These are phyloP conservation scores for Cryomyces antarcticus DNA, from an alignment of 495 filamentous ascomycete species.

Conservation along the genomic window DNA sequence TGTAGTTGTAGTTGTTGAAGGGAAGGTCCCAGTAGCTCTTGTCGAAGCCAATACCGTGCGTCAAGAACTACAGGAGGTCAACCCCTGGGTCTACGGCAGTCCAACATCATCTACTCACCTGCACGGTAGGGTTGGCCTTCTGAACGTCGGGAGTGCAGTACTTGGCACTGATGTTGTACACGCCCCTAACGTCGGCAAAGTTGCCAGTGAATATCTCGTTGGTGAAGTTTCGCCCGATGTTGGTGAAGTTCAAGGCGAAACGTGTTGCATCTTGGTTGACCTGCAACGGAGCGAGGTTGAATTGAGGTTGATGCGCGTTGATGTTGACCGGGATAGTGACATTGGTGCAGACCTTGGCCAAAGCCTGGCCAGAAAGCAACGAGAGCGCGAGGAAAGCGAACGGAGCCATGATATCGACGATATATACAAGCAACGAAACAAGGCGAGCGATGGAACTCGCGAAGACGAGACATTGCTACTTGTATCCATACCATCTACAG, in stretches of 20 bases:
- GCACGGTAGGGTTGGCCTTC: slow-evolving; percentile 18
- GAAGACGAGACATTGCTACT: too few species aligned
- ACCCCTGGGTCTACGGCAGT: too few species aligned
- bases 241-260: slow-evolving; percentile 17
- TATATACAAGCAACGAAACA: too few species aligned
- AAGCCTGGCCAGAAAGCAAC: slow-evolving; percentile 1
- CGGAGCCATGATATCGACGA: too few species aligned
- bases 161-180: slow-evolving; percentile 25
- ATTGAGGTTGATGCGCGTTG: slow-evolving; percentile 19
- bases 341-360: slow-evolving; percentile 21
- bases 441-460: too few species aligned
- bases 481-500: too few species aligned
- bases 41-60: slow-evolving; percentile 42
- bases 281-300: slow-evolving; percentile 16
- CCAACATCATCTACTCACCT: slow-evolving; percentile 7
- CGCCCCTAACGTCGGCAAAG: slow-evolving; percentile 21
- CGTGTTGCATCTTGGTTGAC: slow-evolving; percentile 22
- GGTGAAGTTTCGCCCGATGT: slow-evolving; percentile 19
- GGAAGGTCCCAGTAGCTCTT: slow-evolving; percentile 39
- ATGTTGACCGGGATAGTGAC: slow-evolving; percentile 19
- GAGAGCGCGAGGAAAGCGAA: slow-evolving; percentile 1
- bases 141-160: slow-evolving; percentile 25
- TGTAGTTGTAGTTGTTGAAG: slow-evolving; percentile 33
- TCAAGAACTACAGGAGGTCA: slow-evolving; percentile 19
- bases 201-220: slow-evolving; percentile 11